phyloP scores from a whole-genome alignment of 352 stramenopile species.

The Ochromonadaceae sp. region DNA sequence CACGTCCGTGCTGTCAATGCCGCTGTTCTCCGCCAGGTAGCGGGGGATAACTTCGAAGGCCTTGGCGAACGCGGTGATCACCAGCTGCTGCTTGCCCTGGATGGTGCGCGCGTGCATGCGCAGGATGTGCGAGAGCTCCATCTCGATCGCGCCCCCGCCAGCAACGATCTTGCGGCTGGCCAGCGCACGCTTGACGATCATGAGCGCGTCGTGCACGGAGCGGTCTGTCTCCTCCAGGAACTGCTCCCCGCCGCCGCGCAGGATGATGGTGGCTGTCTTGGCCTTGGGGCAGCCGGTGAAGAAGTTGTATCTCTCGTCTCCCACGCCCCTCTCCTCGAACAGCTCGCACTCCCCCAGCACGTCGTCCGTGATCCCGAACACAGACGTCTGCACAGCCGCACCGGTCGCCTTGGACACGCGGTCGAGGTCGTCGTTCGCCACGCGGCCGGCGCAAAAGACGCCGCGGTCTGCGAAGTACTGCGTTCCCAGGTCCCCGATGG shows the following conservation, averaged over 20 bases:
- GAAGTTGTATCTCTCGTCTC: constrained; percentile 94
- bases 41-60: constrained; percentile 94
- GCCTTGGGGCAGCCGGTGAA: constrained; percentile 87
- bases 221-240: constrained; percentile 96
- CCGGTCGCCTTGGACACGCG: constrained; percentile 86
- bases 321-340: constrained; percentile 88
- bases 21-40: constrained; percentile 95
- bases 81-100: constrained; percentile 89
- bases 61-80: constrained; percentile 87
- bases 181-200: constrained; percentile 94
- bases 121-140: constrained; percentile 70
- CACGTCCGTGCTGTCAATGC: constrained; percentile 93
- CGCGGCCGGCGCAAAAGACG: constrained; percentile 91
- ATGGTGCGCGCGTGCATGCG: constrained; percentile 80
- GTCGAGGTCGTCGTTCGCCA: constrained; percentile 88
- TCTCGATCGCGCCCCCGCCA: constrained; percentile 63
- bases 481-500: constrained; percentile 87
- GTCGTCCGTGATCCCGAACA: constrained; percentile 58
- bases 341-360: constrained; percentile 80
- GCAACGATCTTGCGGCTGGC: constrained; percentile 44
- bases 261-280: constrained; percentile 88
- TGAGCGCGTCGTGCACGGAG: constrained; percentile 93
- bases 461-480: constrained; percentile 98
- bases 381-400: constrained; percentile 74
- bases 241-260: constrained; percentile 89